Conservation (phyloP, 2,329 filamentous ascomycete species). For the Fusarium sp. region DNA sequence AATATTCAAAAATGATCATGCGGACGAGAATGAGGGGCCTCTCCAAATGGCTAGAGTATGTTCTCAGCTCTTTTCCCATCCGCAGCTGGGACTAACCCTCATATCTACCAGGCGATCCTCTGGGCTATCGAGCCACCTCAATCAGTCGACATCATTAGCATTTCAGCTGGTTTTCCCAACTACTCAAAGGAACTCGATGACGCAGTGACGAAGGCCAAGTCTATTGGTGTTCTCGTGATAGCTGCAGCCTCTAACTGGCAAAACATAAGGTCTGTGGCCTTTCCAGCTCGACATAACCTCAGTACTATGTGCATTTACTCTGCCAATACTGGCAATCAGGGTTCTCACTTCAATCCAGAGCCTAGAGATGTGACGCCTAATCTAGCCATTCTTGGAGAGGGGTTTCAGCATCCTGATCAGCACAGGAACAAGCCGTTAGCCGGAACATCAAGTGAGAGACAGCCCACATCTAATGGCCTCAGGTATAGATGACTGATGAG, state of each 20-base stretch:
- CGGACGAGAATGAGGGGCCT: rapidly evolving
- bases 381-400: neutral
- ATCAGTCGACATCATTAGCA: neutral
- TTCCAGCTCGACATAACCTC: neutral
- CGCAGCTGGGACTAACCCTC: no score
- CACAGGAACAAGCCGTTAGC: neutral
- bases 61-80: rapidly evolving
- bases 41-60: neutral
- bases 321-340: rapidly evolving
- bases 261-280: rapidly evolving
- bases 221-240: rapidly evolving
- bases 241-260: rapidly evolving
- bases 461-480: no score
- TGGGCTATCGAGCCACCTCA: neutral
- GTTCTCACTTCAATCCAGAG: neutral
- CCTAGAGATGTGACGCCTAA: rapidly evolving
- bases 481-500: neutral
- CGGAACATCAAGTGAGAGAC: neutral
- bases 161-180: neutral
- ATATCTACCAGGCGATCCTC: neutral
- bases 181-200: neutral
- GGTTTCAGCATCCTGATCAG: rapidly evolving
- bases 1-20: rapidly evolving
- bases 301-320: neutral
- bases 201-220: rapidly evolving